A percentile compares a stretch with the other conserved stretches of the same genome.
Evolutionary conservation across 768 basidiomycete species (phyloP).

Genomic region (Lanmaoa rubissima): DNA sequence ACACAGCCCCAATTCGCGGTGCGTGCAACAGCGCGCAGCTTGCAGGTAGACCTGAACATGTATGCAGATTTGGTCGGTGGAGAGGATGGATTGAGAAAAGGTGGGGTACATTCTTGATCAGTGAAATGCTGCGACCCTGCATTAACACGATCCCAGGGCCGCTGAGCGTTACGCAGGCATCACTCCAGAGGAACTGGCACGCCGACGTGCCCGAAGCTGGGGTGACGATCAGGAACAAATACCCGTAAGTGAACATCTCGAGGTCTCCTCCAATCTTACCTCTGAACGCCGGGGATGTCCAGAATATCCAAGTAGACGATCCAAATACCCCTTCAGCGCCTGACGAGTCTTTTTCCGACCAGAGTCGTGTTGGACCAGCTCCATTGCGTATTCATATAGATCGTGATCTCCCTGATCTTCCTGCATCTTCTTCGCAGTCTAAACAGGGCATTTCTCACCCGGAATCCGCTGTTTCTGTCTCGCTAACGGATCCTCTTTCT

Average conservation of each 20-base stretch:
- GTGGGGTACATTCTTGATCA: constrained; percentile 34
- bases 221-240: constrained; percentile 40
- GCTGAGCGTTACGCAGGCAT: constrained; percentile 78
- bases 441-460: constrained; percentile 1
- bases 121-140: neutral
- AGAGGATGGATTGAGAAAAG: constrained; percentile 87
- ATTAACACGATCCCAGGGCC: constrained; percentile 47
- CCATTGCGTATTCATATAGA: constrained; percentile 47
- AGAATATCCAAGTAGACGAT: constrained; percentile 19
- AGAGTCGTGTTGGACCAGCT: constrained; percentile 8
- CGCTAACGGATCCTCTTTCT: constrained; percentile 28
- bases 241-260: constrained; percentile 14
- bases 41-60: neutral
- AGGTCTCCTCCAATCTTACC: neutral
- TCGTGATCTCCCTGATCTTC: constrained; percentile 30
- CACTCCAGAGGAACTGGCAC: constrained; percentile 53
- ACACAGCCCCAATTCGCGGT: constrained; percentile 83
- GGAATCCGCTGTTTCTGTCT: constrained; percentile 11
- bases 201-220: constrained; percentile 71
- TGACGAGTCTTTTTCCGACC: constrained; percentile 7
- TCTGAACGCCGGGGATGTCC: constrained; percentile 4
- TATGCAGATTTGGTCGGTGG: constrained; percentile 77
- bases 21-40: constrained; percentile 21
- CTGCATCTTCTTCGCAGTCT: constrained; percentile 13
- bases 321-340: neutral